Conservation (phyloP, 2,329 filamentous ascomycete genomes). For the Neofusicoccum sp. region DNA sequence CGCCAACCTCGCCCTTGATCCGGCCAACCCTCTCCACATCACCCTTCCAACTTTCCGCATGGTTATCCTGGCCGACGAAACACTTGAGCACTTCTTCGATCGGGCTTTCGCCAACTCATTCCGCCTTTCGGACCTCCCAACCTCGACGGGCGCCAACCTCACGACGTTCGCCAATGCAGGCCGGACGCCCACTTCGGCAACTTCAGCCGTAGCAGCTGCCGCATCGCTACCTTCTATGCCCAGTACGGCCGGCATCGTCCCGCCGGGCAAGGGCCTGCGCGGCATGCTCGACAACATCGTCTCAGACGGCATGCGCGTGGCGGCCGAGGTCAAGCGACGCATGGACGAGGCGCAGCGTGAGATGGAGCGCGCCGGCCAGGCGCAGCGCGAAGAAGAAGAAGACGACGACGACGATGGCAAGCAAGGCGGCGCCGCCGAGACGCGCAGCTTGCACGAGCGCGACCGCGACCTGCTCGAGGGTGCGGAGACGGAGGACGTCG, state of each 20-base stretch:
- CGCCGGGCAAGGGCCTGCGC: slow-evolving; percentile 71
- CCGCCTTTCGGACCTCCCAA: slow-evolving; percentile 69
- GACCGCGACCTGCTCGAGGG: slow-evolving; percentile 50
- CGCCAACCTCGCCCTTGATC: slow-evolving; percentile 88
- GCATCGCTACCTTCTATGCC: slow-evolving; percentile 28
- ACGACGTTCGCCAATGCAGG: slow-evolving; percentile 78
- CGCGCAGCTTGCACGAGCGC: slow-evolving; percentile 21
- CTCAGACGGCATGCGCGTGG: slow-evolving; percentile 93
- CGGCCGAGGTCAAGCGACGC: slow-evolving; percentile 81
- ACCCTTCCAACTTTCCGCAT: slow-evolving; percentile 97
- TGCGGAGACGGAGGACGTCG: slow-evolving; percentile 47
- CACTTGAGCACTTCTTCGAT: slow-evolving; percentile 96
- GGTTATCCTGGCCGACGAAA: slow-evolving; percentile 94
- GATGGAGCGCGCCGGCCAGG: slow-evolving; percentile 75
- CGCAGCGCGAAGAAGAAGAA: slow-evolving; percentile 58
- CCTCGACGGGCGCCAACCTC: slow-evolving; percentile 65
- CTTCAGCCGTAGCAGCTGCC: slow-evolving; percentile 22
- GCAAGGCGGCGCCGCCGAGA: slow-evolving; percentile 19
- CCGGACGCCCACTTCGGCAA: slow-evolving; percentile 38
- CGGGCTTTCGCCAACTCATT: slow-evolving; percentile 92
- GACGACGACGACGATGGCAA: slow-evolving; percentile 60
- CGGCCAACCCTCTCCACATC: slow-evolving; percentile 89
- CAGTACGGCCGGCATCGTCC: slow-evolving; percentile 56
- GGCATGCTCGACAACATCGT: slow-evolving; percentile 97
- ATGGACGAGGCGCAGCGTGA: slow-evolving; percentile 97